Percentiles rank a stretch among this genome's conserved stretches.
These are phyloP conservation scores for Volutella citrinella DNA, from an alignment of 2,329 filamentous ascomycete species.

Conservation along the genomic window DNA sequence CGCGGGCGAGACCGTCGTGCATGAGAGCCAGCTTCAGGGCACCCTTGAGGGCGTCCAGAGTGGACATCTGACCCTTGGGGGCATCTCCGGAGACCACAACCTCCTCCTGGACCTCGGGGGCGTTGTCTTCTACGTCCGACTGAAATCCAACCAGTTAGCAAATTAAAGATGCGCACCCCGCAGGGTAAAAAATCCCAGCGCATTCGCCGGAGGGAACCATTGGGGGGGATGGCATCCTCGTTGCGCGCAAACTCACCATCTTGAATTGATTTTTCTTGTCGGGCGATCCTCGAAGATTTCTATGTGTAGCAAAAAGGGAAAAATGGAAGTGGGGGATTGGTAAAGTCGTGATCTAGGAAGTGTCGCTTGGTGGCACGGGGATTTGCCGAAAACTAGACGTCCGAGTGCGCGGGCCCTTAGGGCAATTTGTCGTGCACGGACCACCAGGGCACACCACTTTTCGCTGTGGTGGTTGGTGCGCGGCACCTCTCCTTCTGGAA, in stretches of 20 bases:
- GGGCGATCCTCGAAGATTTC: slow-evolving; percentile 67
- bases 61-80: slow-evolving; percentile 92
- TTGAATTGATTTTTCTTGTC: slow-evolving; percentile 54
- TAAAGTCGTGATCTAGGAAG: slow-evolving; percentile 30
- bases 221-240: no score
- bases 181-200: no score
- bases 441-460: slow-evolving; percentile 38
- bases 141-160: slow-evolving; percentile 39
- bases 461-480: slow-evolving; percentile 3
- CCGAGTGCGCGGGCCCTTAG: slow-evolving; percentile 36
- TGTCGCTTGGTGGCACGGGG: slow-evolving; percentile 30
- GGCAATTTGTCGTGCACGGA: slow-evolving; percentile 43
- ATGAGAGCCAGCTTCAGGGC: slow-evolving; percentile 98
- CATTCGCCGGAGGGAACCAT: no score
- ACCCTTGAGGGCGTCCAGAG: slow-evolving; percentile 97
- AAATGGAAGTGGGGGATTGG: slow-evolving; percentile 18
- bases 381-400: slow-evolving; percentile 35
- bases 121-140: slow-evolving; percentile 99
- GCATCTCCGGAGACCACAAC: slow-evolving; percentile 95
- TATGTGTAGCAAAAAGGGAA: slow-evolving; percentile 31
- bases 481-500: slow-evolving; percentile 11
- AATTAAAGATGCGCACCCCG: slow-evolving; percentile 8
- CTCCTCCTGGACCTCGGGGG: slow-evolving; percentile 79
- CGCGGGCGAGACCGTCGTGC: slow-evolving; percentile 98
- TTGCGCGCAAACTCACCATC: slow-evolving; percentile 54